phyloP scores from a whole-genome alignment of 139 green algal species.

The Chlorella sp. region DNA sequence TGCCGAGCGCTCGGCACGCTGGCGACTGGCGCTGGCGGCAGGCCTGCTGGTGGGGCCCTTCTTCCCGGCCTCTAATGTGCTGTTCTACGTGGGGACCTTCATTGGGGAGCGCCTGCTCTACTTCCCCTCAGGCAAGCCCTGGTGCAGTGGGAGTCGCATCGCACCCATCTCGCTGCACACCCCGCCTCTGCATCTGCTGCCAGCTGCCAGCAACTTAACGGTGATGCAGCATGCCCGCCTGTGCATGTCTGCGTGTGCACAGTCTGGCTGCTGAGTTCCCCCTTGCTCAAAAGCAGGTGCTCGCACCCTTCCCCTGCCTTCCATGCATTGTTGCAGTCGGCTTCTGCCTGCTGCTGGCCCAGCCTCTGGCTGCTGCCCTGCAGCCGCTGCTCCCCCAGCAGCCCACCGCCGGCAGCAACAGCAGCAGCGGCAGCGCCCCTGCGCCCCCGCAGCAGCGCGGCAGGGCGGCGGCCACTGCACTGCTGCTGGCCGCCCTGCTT shows the following conservation, averaged over 20 bases:
- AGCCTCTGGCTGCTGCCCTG: constrained; percentile 41
- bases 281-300: too few species aligned
- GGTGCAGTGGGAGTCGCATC: too few species aligned
- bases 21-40: constrained; percentile 59
- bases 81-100: constrained; percentile 88
- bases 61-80: constrained; percentile 79
- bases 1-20: constrained; percentile 27
- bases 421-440: neutral
- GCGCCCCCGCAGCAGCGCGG: neutral
- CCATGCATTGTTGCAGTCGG: constrained; percentile 46
- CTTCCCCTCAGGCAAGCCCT: constrained; percentile 54
- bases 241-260: neutral
- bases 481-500: constrained; percentile 35
- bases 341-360: constrained; percentile 67
- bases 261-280: neutral
- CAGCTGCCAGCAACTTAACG: neutral
- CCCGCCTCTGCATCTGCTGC: too few species aligned
- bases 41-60: constrained; percentile 74
- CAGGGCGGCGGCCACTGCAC: neutral
- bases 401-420: neutral
- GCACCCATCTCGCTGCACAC: too few species aligned
- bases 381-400: neutral
- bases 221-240: neutral
- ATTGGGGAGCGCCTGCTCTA: constrained; percentile 86
- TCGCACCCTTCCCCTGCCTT: neutral